These are phyloP conservation scores for Stagonosporopsis cucurbitacearum DNA, from an alignment of 2,329 filamentous ascomycete genomes.

Conservation along the genomic window DNA sequence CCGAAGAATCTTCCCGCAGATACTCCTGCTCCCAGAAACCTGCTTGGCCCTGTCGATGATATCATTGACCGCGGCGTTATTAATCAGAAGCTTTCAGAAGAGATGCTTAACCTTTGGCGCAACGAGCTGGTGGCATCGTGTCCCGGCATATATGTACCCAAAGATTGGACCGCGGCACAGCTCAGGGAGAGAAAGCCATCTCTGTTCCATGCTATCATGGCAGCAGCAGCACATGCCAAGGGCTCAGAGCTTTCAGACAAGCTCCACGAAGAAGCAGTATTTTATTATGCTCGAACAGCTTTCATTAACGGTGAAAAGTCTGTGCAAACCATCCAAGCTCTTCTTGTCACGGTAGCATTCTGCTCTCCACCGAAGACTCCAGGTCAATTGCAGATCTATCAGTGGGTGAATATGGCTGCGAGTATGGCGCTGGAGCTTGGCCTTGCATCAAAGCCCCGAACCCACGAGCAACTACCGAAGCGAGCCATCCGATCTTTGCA, in stretches of 20 bases:
- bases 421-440: constrained; percentile 48
- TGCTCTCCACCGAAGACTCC: constrained; percentile 44
- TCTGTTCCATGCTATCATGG: constrained; percentile 47
- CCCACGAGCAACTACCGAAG: constrained; percentile 48
- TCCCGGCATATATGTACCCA: constrained; percentile 40
- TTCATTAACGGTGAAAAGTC: constrained; percentile 49
- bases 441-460: constrained; percentile 45
- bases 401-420: constrained; percentile 45
- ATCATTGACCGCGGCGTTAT: constrained; percentile 46
- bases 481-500: constrained; percentile 41
- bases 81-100: constrained; percentile 35
- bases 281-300: constrained; percentile 41
- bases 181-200: constrained; percentile 42
- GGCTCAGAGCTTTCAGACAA: constrained; percentile 40
- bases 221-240: constrained; percentile 44
- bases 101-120: constrained; percentile 40
- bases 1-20: constrained; percentile 7
- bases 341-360: constrained; percentile 44
- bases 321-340: constrained; percentile 44
- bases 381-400: constrained; percentile 44
- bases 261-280: constrained; percentile 43
- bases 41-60: constrained; percentile 38
- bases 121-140: constrained; percentile 38
- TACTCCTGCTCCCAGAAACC: constrained; percentile 26
- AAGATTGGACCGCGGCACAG: constrained; percentile 40